These are phyloP conservation scores for Pyrrhoderma lamaoense DNA, from an alignment of 1,284 basidiomycete genomes.

Conservation along the genomic window DNA sequence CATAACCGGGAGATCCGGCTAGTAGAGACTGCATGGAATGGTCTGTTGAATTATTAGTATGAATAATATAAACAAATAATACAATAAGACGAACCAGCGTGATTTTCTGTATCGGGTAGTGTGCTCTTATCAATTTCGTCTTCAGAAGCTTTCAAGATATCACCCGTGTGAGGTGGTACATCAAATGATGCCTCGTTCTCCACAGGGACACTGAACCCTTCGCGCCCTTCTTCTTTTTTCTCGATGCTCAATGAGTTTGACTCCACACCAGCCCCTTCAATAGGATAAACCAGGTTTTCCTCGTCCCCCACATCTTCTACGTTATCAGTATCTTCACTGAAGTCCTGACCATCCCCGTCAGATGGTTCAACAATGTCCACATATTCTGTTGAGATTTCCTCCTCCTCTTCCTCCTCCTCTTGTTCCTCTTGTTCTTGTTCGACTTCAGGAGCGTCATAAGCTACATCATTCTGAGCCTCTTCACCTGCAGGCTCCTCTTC, in stretches of 20 bases:
- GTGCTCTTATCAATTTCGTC: conserved; percentile 3
- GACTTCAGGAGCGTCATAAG: not conserved
- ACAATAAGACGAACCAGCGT: conserved; percentile 9
- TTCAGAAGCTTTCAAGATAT: not conserved
- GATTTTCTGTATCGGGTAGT: not conserved
- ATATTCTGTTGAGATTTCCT: conserved; percentile 17
- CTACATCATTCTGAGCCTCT: too few species aligned
- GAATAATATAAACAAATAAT: not conserved
- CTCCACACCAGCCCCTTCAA: conserved; percentile 12
- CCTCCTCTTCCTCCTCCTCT: conserved; percentile 17
- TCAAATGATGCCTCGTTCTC: not conserved
- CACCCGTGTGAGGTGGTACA: conserved; percentile 4
- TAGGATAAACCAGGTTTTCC: conserved; percentile 20
- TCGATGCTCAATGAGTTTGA: not conserved
- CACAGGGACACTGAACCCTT: not conserved
- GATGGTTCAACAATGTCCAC: conserved; percentile 24
- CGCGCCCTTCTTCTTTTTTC: not conserved
- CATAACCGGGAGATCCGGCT: conserved; percentile 4
- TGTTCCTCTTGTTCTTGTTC: conserved; percentile 14
- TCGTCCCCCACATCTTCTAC: conserved; percentile 26
- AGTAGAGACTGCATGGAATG: conserved; percentile 4
- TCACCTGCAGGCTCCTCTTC: too few species aligned
- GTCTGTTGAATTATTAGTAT: conserved; percentile 3
- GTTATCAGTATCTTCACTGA: conserved; percentile 19
- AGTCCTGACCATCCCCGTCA: conserved; percentile 21